These are phyloP conservation scores for Colletotrichum tanaceti DNA, from an alignment of 2,329 filamentous ascomycete genomes.

Conservation along the genomic window DNA sequence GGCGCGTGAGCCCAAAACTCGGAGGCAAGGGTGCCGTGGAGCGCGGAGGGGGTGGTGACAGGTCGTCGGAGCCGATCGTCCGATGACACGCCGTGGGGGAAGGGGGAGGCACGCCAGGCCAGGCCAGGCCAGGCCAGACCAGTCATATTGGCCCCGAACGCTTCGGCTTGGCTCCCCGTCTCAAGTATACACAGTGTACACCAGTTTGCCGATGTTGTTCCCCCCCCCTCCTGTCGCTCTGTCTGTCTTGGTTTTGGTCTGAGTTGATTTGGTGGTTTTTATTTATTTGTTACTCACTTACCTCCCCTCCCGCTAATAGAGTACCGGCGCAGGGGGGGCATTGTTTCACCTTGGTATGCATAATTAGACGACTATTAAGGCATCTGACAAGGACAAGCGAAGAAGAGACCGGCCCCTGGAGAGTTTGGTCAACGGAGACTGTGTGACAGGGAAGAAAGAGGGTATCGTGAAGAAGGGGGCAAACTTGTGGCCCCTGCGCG, in stretches of 20 bases:
- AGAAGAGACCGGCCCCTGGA: not conserved
- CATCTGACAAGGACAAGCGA: not conserved
- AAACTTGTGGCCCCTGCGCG: too few species aligned
- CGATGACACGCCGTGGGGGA: slow-evolving; percentile 19
- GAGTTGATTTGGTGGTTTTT: not conserved
- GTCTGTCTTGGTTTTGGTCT: not conserved
- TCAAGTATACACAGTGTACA: slow-evolving; percentile 1
- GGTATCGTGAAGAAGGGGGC: not conserved
- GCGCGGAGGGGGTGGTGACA: not conserved
- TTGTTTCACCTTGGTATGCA: not conserved
- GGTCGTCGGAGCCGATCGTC: slow-evolving; percentile 31
- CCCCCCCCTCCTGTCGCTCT: not conserved
- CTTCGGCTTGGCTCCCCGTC: slow-evolving; percentile 9
- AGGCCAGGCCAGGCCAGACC: not conserved
- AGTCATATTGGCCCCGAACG: slow-evolving; percentile 12
- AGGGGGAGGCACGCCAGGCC: too few species aligned
- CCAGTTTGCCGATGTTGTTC: not conserved
- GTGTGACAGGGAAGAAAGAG: not conserved
- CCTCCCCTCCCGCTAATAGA: not conserved
- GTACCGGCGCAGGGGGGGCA: not conserved
- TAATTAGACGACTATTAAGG: not conserved
- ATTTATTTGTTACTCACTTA: not conserved
- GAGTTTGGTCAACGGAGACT: not conserved
- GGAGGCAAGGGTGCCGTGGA: slow-evolving; percentile 35
- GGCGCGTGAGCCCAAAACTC: slow-evolving; percentile 20